phyloP scores from a whole-genome alignment of 257 asterid genomes.

The Solanum boliviense region DNA sequence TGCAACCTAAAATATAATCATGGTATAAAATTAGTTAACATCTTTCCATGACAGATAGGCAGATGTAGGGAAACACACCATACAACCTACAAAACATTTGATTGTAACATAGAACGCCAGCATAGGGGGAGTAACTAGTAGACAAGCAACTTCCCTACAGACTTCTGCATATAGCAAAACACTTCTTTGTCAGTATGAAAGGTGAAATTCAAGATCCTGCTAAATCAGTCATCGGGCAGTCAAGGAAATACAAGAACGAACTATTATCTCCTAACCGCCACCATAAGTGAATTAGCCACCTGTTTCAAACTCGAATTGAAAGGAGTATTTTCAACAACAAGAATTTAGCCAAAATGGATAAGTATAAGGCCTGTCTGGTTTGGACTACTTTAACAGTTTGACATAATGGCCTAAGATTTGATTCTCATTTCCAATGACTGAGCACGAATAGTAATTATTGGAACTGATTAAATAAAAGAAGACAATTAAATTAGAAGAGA shows the following conservation, averaged over 20 bases:
- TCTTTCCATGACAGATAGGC: background rate
- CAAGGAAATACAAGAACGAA: background rate
- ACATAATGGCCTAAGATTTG: background rate
- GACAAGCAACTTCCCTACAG: background rate
- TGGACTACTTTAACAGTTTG: background rate
- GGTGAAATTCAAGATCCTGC: background rate
- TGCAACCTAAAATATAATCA: conserved; percentile 34
- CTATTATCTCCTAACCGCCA: background rate
- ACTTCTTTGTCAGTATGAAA: background rate
- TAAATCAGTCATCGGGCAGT: background rate
- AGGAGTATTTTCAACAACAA: background rate
- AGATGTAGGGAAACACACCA: background rate
- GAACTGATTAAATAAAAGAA: background rate
- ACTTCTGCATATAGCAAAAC: background rate
- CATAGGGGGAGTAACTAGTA: background rate
- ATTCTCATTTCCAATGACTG: background rate
- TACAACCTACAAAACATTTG: background rate
- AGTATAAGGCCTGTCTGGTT: background rate
- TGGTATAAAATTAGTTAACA: background rate
- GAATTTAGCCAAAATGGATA: background rate
- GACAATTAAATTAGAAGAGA: background rate
- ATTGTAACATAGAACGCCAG: background rate
- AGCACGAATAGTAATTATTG: background rate
- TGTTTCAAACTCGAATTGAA: background rate
- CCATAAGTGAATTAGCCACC: background rate